Percentiles rank a stretch among this genome's conserved stretches.
Evolutionary conservation across 2,329 filamentous ascomycete species (phyloP).

Genomic region (Trichoderma sp.): DNA sequence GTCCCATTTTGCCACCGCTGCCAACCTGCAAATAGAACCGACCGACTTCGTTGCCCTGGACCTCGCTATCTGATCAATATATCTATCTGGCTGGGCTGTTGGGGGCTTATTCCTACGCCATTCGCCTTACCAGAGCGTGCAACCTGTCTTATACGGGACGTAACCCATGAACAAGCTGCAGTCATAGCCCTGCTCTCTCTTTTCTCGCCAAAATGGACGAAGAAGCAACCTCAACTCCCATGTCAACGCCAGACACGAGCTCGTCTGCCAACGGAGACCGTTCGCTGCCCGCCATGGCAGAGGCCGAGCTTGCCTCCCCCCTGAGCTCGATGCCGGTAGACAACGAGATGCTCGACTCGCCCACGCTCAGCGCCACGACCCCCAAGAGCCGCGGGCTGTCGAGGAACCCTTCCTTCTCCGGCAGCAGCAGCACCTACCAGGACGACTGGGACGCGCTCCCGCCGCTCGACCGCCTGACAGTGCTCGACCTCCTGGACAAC

Average conservation of each 20-base stretch:
- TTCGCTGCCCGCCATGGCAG: conserved; percentile 41
- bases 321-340: conserved; percentile 49
- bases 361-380: conserved; percentile 51
- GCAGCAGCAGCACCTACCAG: conserved; percentile 80
- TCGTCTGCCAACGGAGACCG: conserved; percentile 16
- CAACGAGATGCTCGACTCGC: conserved; percentile 51
- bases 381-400: conserved; percentile 63
- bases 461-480: conserved; percentile 83
- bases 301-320: conserved; percentile 47
- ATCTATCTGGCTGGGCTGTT: background rate
- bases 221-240: conserved; percentile 21
- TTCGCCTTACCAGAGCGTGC: background rate
- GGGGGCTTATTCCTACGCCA: background rate
- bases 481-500: conserved; percentile 94
- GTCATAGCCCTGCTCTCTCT: background rate
- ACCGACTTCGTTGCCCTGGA: background rate
- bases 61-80: background rate
- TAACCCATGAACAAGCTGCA: background rate
- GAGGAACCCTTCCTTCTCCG: conserved; percentile 79
- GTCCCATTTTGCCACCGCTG: conserved; percentile 14
- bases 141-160: background rate
- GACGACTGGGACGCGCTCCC: conserved; percentile 87
- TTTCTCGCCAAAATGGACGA: conserved; percentile 21
- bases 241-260: conserved; percentile 16
- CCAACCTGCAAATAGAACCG: background rate